Percentiles rank a stretch among this genome's conserved stretches.
phyloP scores from a whole-genome alignment of 2,329 filamentous ascomycete genomes.

The Arthroderma uncinatum region DNA sequence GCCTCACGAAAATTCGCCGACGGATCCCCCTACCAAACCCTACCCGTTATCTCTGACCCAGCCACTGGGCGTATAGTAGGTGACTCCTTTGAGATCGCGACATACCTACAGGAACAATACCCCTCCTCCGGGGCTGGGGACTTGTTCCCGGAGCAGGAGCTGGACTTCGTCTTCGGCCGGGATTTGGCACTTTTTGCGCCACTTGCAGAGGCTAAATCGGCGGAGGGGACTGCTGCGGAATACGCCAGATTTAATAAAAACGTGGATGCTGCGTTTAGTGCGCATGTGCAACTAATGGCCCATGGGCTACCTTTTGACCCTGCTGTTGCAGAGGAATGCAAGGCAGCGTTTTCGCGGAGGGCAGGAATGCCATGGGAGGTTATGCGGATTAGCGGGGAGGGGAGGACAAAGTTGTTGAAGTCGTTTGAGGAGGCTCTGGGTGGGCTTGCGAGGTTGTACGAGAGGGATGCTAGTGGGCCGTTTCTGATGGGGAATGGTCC shows the following conservation, averaged over 20 bases:
- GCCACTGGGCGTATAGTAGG: slow-evolving; percentile 38
- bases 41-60: slow-evolving; percentile 46
- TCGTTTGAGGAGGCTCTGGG: slow-evolving; percentile 36
- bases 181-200: slow-evolving; percentile 41
- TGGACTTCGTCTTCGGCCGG: slow-evolving; percentile 17
- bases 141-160: slow-evolving; percentile 2
- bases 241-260: slow-evolving; percentile 42
- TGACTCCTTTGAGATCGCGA: slow-evolving; percentile 56
- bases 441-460: slow-evolving; percentile 36
- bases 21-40: slow-evolving; percentile 48
- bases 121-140: slow-evolving; percentile 14
- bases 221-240: slow-evolving; percentile 29
- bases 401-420: slow-evolving; percentile 28
- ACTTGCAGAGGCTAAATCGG: slow-evolving; percentile 11
- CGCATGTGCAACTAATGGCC: slow-evolving; percentile 33
- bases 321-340: slow-evolving; percentile 33
- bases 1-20: slow-evolving; percentile 46
- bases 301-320: slow-evolving; percentile 43
- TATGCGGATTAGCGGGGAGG: slow-evolving; percentile 31
- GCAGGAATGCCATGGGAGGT: slow-evolving; percentile 35
- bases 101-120: slow-evolving; percentile 42
- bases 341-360: slow-evolving; percentile 41
- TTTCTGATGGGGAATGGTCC: slow-evolving; percentile 39
- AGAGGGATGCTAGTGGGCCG: slow-evolving; percentile 32
- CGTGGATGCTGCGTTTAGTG: slow-evolving; percentile 45